These are phyloP conservation scores for Nitzschia inconspicua DNA, from an alignment of 108 stramenopile genomes.

Conservation along the genomic window DNA sequence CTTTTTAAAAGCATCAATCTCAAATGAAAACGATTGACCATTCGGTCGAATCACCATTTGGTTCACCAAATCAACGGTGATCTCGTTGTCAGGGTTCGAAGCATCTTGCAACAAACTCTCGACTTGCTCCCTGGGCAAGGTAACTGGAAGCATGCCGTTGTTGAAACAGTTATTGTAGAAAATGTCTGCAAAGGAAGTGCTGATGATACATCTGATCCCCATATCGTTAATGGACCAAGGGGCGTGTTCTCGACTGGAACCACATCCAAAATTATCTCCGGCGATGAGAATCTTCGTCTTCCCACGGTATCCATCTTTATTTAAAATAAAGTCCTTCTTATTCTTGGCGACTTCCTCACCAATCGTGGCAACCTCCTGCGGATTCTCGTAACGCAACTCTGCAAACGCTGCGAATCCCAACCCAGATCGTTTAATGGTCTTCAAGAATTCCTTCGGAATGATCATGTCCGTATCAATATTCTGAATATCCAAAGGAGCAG, in stretches of 20 bases:
- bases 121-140: slow-evolving; percentile 67
- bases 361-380: slow-evolving; percentile 83
- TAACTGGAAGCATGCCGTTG: slow-evolving; percentile 94
- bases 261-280: slow-evolving; percentile 94
- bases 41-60: slow-evolving; percentile 88
- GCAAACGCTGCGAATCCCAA: slow-evolving; percentile 93
- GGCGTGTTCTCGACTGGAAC: slow-evolving; percentile 91
- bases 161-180: slow-evolving; percentile 98
- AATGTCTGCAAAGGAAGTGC: slow-evolving; percentile 92
- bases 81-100: slow-evolving; percentile 60
- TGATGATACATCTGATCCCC: slow-evolving; percentile 89
- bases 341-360: slow-evolving; percentile 78
- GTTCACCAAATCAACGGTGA: slow-evolving; percentile 83
- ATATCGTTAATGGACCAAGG: slow-evolving; percentile 94
- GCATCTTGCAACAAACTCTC: slow-evolving; percentile 74
- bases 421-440: slow-evolving; percentile 92
- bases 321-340: slow-evolving; percentile 79
- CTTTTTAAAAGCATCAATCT: slow-evolving; percentile 90
- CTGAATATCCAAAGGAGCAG: slow-evolving; percentile 90
- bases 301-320: slow-evolving; percentile 76
- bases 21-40: slow-evolving; percentile 77
- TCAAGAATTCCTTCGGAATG: slow-evolving; percentile 94
- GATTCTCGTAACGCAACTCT: slow-evolving; percentile 85
- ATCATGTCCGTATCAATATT: slow-evolving; percentile 98
- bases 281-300: slow-evolving; percentile 79